Evolutionary conservation across 495 filamentous ascomycete genomes (phyloP).

Genomic region (Neohortaea acidophila): DNA sequence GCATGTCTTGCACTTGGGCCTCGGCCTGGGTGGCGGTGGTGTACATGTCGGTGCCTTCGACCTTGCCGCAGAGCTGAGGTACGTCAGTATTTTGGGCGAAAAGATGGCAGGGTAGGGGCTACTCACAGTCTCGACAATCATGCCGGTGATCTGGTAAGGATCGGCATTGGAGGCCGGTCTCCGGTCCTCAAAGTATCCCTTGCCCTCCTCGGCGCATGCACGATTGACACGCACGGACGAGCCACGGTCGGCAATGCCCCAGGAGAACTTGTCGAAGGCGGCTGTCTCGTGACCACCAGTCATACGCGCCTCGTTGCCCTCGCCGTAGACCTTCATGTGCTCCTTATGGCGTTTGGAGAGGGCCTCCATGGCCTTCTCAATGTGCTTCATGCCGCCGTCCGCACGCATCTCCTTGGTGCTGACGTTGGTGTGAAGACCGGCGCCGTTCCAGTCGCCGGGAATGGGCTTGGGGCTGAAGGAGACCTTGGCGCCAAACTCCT

Average conservation of each 20-base stretch:
- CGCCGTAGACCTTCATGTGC: conserved; percentile 95
- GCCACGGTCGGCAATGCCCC: conserved; percentile 92
- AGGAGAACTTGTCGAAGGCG: conserved; percentile 83
- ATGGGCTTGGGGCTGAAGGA: conserved; percentile 97
- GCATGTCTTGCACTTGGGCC: conserved; percentile 20
- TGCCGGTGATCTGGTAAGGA: conserved; percentile 91
- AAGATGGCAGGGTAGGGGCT: conserved; percentile 7
- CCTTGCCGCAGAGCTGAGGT: conserved; percentile 28
- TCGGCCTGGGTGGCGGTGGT: conserved; percentile 17
- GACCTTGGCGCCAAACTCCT: conserved; percentile 93
- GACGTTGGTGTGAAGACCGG: conserved; percentile 94
- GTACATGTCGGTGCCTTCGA: conserved; percentile 27
- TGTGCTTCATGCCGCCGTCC: conserved; percentile 87
- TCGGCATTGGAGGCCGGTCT: conserved; percentile 89
- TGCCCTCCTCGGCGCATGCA: conserved; percentile 77
- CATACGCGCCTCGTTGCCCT: conserved; percentile 82
- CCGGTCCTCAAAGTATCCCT: conserved; percentile 97
- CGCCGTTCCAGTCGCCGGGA: conserved; percentile 98
- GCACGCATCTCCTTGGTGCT: conserved; percentile 73
- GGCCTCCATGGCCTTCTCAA: conserved; percentile 75
- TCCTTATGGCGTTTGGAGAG: conserved; percentile 77
- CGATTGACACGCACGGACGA: conserved; percentile 87
- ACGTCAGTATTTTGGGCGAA: no score
- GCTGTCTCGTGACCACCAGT: conserved; percentile 95
- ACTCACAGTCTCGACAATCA: conserved; percentile 80